These are phyloP conservation scores for Botrytis squamosa DNA, from an alignment of 2,329 filamentous ascomycete species.

Conservation along the genomic window DNA sequence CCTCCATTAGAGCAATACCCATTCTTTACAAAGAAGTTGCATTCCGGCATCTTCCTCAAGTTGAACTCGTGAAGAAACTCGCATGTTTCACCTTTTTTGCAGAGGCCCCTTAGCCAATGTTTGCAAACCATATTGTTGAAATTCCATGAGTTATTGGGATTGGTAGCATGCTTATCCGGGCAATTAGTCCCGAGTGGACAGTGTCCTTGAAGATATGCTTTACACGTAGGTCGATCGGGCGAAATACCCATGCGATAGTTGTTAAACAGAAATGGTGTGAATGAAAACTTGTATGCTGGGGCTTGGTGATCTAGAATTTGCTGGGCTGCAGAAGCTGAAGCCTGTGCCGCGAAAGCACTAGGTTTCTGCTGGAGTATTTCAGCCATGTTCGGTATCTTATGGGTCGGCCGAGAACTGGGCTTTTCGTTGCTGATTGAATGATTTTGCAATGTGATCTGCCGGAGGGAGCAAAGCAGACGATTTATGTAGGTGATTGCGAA, in stretches of 20 bases:
- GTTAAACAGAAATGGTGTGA: slow-evolving; percentile 78
- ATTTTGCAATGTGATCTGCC: slow-evolving; percentile 5
- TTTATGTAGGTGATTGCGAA: not conserved
- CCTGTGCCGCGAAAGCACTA: slow-evolving; percentile 21
- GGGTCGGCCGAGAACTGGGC: not conserved
- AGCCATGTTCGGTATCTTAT: slow-evolving; percentile 8
- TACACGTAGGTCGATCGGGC: slow-evolving; percentile 76
- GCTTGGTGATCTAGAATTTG: slow-evolving; percentile 57
- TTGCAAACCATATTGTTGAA: slow-evolving; percentile 92
- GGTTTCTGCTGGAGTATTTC: slow-evolving; percentile 16
- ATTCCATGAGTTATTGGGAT: slow-evolving; percentile 44
- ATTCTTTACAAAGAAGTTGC: slow-evolving; percentile 91
- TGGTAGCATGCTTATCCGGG: slow-evolving; percentile 71
- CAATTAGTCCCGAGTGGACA: slow-evolving; percentile 84
- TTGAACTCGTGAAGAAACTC: slow-evolving; percentile 99
- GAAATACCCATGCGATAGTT: slow-evolving; percentile 84
- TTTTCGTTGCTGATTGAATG: not conserved
- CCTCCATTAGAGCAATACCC: slow-evolving; percentile 89
- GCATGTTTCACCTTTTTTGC: slow-evolving; percentile 95
- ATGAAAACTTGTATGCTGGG: slow-evolving; percentile 69
- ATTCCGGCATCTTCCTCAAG: slow-evolving; percentile 96
- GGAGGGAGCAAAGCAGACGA: not conserved
- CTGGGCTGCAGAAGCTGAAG: slow-evolving; percentile 24
- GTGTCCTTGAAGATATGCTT: slow-evolving; percentile 79
- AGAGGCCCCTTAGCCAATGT: slow-evolving; percentile 94